phyloP scores from a whole-genome alignment of 441 rosid genomes.

The Jatropha multifida region DNA sequence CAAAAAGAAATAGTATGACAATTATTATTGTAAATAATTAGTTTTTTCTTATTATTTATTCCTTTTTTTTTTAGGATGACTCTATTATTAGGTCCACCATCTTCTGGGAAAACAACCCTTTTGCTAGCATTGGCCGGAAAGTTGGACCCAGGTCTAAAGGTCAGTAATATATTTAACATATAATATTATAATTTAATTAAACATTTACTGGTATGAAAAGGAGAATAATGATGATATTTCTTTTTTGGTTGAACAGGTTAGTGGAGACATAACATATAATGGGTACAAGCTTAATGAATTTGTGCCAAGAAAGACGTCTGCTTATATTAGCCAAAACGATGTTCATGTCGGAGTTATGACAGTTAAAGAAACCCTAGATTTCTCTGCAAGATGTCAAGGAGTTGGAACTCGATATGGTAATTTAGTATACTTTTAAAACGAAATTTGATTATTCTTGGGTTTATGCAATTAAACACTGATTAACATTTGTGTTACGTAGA shows the following conservation, averaged over 20 bases:
- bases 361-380: slow-evolving; percentile 32
- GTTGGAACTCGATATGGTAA: slow-evolving; percentile 32
- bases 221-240: background rate
- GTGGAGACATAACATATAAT: slow-evolving; percentile 34
- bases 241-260: slow-evolving; percentile 38
- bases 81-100: slow-evolving; percentile 38
- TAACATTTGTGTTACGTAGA: slow-evolving; percentile 18
- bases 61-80: slow-evolving; percentile 42
- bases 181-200: background rate
- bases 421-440: background rate
- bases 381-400: slow-evolving; percentile 36
- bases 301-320: slow-evolving; percentile 31
- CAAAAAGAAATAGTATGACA: too few species aligned
- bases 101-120: slow-evolving; percentile 35
- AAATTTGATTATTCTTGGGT: background rate
- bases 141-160: slow-evolving; percentile 56
- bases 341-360: slow-evolving; percentile 33
- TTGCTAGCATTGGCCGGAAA: slow-evolving; percentile 39
- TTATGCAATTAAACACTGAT: background rate
- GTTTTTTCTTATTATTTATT: background rate
- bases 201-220: background rate
- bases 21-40: background rate
- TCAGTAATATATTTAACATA: background rate
- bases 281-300: slow-evolving; percentile 31
- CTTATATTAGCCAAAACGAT: slow-evolving; percentile 37